phyloP scores from a whole-genome alignment of 2,329 filamentous ascomycete genomes.

The Phialophora chinensis region DNA sequence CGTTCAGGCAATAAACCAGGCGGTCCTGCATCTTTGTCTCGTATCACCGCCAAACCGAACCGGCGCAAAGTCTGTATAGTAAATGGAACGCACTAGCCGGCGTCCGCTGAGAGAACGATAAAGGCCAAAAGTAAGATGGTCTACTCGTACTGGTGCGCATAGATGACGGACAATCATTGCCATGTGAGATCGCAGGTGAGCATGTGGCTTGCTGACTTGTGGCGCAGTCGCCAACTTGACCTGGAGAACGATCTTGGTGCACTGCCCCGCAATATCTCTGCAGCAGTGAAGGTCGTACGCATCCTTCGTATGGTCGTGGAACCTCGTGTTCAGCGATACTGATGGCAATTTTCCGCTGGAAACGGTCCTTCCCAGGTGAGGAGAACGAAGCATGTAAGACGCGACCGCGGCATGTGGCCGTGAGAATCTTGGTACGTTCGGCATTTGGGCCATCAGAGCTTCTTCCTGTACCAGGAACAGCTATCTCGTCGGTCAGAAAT shows the following conservation, averaged over 20 bases:
- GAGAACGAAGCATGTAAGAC: constrained; percentile 8
- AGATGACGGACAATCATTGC: too few relatives aligned
- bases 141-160: too few relatives aligned
- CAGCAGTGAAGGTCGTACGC: background rate
- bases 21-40: too few relatives aligned
- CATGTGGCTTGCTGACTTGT: too few relatives aligned
- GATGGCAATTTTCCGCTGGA: background rate
- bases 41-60: too few relatives aligned
- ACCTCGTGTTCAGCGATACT: background rate
- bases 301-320: background rate
- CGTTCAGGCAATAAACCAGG: too few relatives aligned
- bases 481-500: background rate
- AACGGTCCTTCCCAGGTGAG: background rate
- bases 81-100: too few relatives aligned
- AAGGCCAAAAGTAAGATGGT: too few relatives aligned
- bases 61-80: too few relatives aligned
- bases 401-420: constrained; percentile 4
- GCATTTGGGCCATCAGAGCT: background rate
- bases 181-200: too few relatives aligned
- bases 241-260: background rate
- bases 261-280: background rate
- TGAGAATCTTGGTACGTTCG: background rate
- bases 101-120: too few relatives aligned
- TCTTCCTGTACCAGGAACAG: background rate
- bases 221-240: background rate